These are phyloP conservation scores for Amoebophrya sp. DNA, from an alignment of 169 alveolate species.

Conservation along the genomic window DNA sequence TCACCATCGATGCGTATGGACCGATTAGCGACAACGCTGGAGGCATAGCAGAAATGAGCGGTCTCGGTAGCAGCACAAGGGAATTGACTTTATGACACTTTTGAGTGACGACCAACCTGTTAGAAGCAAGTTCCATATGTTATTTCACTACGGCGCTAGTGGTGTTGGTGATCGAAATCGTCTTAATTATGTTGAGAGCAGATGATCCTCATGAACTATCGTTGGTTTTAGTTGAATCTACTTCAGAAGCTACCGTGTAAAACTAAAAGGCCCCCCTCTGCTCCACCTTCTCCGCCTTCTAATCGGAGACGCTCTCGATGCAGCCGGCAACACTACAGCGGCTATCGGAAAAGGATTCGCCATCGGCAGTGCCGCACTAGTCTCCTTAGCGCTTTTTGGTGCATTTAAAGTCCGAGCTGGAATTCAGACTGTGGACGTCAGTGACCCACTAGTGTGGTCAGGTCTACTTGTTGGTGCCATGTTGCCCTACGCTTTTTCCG, in stretches of 20 bases:
- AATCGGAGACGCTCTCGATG: conserved; percentile 82
- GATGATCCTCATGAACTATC: no score
- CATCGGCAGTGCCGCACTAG: conserved; percentile 83
- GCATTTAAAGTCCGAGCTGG: conserved; percentile 75
- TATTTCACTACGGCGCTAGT: no score
- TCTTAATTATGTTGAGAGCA: no score
- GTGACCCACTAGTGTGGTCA: conserved; percentile 68
- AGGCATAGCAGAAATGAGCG: conserved; percentile 80
- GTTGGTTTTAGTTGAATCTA: no score
- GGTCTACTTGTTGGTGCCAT: conserved; percentile 77
- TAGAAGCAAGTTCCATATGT: no score
- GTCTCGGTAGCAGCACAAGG: not conserved
- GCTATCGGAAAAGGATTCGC: conserved; percentile 86
- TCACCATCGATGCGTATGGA: conserved; percentile 81
- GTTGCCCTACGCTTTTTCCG: conserved; percentile 80
- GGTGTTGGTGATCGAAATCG: no score
- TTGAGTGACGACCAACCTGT: no score
- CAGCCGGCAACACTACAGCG: conserved; percentile 86
- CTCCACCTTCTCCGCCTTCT: no score
- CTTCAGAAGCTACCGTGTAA: no score
- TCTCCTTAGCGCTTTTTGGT: conserved; percentile 76
- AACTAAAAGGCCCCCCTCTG: no score
- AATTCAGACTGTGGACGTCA: conserved; percentile 55
- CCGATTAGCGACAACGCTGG: conserved; percentile 88
- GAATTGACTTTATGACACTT: no score